Base-by-base conservation (phyloP, 1,284 basidiomycete species). In the Polyporus tsugae region DNA sequence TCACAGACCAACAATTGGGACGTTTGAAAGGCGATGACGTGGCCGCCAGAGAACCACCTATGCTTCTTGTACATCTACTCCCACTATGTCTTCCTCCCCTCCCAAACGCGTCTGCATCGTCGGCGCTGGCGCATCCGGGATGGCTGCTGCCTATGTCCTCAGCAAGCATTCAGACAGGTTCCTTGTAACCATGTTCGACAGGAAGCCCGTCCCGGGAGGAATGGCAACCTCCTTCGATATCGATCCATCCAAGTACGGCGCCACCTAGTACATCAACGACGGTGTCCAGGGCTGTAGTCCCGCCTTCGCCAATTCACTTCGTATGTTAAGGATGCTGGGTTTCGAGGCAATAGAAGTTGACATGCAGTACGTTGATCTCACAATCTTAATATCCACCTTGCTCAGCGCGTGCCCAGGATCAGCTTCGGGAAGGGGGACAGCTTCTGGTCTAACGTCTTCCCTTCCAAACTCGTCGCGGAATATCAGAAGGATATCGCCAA, bases 381-480 rank as follows among this genome's bases (percentile, higher is more conserved):
- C 9, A 11, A 6, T 39, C 19, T 39, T 11, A 17, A 19, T 59
- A 6, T 39, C 22, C 44, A 42, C 17, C 13, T 22, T 25, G 15
- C 63, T 33, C 53, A 35, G 15, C 3, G 2, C 6, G 17, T 19
- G 19, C 33, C 17, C 17, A 79, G 78, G 75, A 88, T 90, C 29
- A 87, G 86, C 62, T 91, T 91, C 75, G 88, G 89, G 52, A 87
- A 87, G 69, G 88, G 84, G 65, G 83, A 79, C n/a, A 79, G 84
- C 63, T 91, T 91, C 75, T 92, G 89, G 89, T 85, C 86, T 64
- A 91, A 91, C 74, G 83, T 89, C 64, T 91, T 89, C 76, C 89
- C 89, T 5, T 87, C 87, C 55, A 74, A 83, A 52, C 81, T 90
- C 25, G 82, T 83, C 25, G 80, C 87, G 58, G 82, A 84, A 71